phyloP scores from a whole-genome alignment of 805 yeast species.

The Pichia occidentalis region DNA sequence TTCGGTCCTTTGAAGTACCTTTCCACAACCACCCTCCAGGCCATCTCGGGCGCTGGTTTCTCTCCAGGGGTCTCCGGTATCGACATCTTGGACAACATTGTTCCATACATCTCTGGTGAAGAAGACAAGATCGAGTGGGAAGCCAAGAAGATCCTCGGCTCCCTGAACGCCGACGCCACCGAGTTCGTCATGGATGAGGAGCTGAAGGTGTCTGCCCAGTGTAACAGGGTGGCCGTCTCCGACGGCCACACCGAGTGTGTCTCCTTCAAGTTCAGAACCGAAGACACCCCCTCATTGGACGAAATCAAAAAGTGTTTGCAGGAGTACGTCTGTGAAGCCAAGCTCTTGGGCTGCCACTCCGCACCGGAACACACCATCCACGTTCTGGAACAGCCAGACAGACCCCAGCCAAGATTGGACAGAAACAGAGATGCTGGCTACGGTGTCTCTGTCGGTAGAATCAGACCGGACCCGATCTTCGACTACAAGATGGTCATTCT shows the following conservation, averaged over 20 bases:
- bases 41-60: conserved; percentile 97
- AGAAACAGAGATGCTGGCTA: conserved; percentile 91
- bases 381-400: conserved; percentile 80
- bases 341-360: conserved; percentile 71
- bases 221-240: conserved; percentile 93
- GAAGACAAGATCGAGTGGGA: conserved; percentile 99
- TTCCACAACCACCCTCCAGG: conserved; percentile 90
- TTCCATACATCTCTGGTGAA: conserved; percentile 93
- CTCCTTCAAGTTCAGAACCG: conserved; percentile 70
- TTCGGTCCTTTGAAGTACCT: conserved; percentile 88
- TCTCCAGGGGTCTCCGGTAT: conserved; percentile 97
- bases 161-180: conserved; percentile 42
- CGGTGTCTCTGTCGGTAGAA: conserved; percentile 91
- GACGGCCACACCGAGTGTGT: conserved; percentile 98
- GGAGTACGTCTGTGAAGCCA: conserved; percentile 80
- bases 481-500: conserved; percentile 96
- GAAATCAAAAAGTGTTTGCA: conserved; percentile 64
- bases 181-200: conserved; percentile 61
- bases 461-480: conserved; percentile 87
- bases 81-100: conserved; percentile 88
- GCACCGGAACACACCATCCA: conserved; percentile 93
- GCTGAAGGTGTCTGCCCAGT: conserved; percentile 86
- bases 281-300: conserved; percentile 81
- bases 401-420: conserved; percentile 98
- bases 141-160: conserved; percentile 88